Evolutionary conservation across 208 protist genomes (phyloP).

Genomic region (Trypanosoma conorhini): DNA sequence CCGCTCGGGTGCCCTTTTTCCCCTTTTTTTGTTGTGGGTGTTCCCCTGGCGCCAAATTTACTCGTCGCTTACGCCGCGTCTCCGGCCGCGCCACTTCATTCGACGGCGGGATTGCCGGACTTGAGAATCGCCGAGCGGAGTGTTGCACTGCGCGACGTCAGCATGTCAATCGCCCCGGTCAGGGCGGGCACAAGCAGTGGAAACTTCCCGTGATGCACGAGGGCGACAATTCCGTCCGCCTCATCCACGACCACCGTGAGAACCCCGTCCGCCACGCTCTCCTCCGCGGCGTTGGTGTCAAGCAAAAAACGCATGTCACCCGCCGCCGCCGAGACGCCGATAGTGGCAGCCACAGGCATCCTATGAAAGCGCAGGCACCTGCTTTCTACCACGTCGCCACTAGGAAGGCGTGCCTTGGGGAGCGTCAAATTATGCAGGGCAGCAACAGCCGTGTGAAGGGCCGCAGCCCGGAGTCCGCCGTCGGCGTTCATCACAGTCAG

Average conservation of each 20-base stretch:
- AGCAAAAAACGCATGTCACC: constrained; percentile 48
- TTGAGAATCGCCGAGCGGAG: constrained; percentile 29
- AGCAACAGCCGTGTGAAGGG: constrained; percentile 67
- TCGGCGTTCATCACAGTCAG: constrained; percentile 75
- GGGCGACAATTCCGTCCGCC: constrained; percentile 40
- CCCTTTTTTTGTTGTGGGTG: not conserved
- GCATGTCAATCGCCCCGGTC: constrained; percentile 16
- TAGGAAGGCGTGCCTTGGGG: constrained; percentile 69
- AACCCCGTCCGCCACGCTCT: constrained; percentile 56
- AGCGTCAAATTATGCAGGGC: constrained; percentile 61
- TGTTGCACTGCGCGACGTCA: constrained; percentile 6
- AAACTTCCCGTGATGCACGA: constrained; percentile 52
- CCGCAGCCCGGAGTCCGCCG: constrained; percentile 61
- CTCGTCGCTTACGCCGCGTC: not conserved
- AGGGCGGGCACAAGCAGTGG: constrained; percentile 50
- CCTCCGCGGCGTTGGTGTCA: constrained; percentile 83
- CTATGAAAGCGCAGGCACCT: constrained; percentile 38
- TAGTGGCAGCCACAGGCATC: constrained; percentile 66
- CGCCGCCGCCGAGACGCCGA: constrained; percentile 28
- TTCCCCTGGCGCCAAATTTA: constrained; percentile 6
- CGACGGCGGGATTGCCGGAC: not conserved
- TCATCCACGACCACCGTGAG: constrained; percentile 72
- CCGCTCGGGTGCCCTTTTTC: not conserved
- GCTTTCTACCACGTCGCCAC: constrained; percentile 60
- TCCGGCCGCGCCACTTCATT: not conserved